Conservation (phyloP, 2,329 filamentous ascomycete genomes). For the Aschersonia sp. region DNA sequence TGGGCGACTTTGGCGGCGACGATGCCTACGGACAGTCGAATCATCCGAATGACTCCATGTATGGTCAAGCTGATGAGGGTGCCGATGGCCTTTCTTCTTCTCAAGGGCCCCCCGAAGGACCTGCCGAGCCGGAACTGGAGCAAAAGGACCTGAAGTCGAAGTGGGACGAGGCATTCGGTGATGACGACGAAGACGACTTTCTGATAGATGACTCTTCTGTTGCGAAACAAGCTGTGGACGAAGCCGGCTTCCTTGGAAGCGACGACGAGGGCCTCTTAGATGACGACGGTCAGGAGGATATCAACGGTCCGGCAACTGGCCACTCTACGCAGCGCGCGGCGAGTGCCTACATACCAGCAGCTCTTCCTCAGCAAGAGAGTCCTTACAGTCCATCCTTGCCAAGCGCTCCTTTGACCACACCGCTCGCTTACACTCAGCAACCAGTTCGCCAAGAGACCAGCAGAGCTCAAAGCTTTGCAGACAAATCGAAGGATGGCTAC, state of each 20-base stretch:
- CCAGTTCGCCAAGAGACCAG: constrained; percentile 26
- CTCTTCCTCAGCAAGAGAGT: constrained; percentile 2
- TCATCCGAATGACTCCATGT: constrained; percentile 15
- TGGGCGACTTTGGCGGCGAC: constrained; percentile 30
- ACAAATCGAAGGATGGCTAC: constrained; percentile 85
- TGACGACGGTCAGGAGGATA: constrained; percentile 45
- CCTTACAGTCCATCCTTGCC: constrained; percentile 11
- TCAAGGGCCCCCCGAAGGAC: background rate
- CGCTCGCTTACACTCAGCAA: constrained; percentile 13
- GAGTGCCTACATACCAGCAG: constrained; percentile 13
- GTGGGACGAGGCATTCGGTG: constrained; percentile 70
- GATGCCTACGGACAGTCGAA: constrained; percentile 14
- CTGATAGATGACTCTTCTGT: constrained; percentile 41
- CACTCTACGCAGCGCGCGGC: constrained; percentile 4
- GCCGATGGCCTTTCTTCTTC: background rate
- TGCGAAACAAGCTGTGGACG: constrained; percentile 36
- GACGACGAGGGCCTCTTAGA: constrained; percentile 70
- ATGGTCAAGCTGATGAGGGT: constrained; percentile 12
- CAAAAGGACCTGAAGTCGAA: constrained; percentile 60
- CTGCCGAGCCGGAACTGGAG: constrained; percentile 9
- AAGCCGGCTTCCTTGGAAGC: constrained; percentile 57
- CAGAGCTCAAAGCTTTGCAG: constrained; percentile 70
- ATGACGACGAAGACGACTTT: constrained; percentile 55
- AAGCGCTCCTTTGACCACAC: constrained; percentile 5
- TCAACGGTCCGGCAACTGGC: constrained; percentile 9